phyloP scores from a whole-genome alignment of 768 basidiomycete genomes.

The Strobilomyces echinocephalus region DNA sequence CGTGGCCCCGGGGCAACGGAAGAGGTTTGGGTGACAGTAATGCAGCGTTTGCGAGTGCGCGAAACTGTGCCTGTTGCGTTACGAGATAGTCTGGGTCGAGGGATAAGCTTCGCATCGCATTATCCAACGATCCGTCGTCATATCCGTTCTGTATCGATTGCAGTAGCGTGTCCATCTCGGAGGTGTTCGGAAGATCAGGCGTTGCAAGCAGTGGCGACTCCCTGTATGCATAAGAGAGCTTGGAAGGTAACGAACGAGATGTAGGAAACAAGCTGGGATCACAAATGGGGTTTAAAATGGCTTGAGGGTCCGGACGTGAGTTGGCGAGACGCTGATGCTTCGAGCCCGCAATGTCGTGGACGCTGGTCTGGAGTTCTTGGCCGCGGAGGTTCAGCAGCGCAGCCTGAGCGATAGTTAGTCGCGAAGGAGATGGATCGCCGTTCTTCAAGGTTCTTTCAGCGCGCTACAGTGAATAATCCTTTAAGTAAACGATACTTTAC shows the following conservation, averaged over 20 bases:
- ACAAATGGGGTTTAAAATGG: neutral
- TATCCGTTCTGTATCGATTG: constrained; percentile 31
- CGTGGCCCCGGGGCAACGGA: constrained; percentile 21
- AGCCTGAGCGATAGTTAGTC: constrained; percentile 75
- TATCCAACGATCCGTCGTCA: constrained; percentile 13
- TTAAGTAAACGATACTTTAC: neutral
- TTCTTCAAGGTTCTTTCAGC: constrained; percentile 56
- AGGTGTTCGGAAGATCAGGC: constrained; percentile 26
- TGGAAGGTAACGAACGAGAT: constrained; percentile 20
- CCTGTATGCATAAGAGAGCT: constrained; percentile 15
- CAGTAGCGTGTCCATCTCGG: constrained; percentile 37
- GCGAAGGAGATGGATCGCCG: constrained; percentile 57
- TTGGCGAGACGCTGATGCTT: constrained; percentile 9
- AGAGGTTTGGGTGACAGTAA: constrained; percentile 8
- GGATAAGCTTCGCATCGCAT: constrained; percentile 7
- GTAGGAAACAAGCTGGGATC: constrained; percentile 8
- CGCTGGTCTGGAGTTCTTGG: constrained; percentile 40
- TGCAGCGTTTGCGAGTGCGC: constrained; percentile 19
- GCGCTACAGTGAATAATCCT: constrained; percentile 39
- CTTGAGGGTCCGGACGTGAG: constrained; percentile 3
- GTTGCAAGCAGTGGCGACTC: constrained; percentile 16
- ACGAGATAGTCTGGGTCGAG: constrained; percentile 16
- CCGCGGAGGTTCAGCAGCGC: constrained; percentile 72
- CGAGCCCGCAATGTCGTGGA: constrained; percentile 1
- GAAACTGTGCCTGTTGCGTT: constrained; percentile 21